These are phyloP conservation scores for Pythium brachiatum DNA, from an alignment of 352 stramenopile species.

Conservation along the genomic window DNA sequence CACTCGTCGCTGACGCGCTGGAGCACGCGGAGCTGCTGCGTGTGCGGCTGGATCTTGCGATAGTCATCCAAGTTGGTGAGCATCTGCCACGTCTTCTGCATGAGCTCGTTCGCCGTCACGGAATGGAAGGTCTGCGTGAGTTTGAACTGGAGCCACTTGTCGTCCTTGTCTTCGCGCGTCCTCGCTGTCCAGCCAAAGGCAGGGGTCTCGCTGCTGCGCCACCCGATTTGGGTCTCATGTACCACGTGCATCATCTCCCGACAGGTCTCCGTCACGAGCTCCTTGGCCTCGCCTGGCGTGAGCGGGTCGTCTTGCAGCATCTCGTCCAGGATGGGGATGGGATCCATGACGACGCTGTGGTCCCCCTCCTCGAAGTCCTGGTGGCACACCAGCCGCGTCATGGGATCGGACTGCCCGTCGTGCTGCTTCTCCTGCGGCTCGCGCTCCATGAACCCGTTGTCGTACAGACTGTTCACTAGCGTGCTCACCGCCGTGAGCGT, in stretches of 20 bases:
- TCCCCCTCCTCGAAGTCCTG: slow-evolving; percentile 20
- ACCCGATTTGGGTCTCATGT: slow-evolving; percentile 10
- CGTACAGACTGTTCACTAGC: neutral
- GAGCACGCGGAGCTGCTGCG: slow-evolving; percentile 45
- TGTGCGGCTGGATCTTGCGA: slow-evolving; percentile 57
- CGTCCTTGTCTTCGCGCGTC: slow-evolving; percentile 32
- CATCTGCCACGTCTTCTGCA: slow-evolving; percentile 70
- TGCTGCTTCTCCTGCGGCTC: neutral
- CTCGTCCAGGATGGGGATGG: slow-evolving; percentile 44
- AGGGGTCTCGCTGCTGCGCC: slow-evolving; percentile 35
- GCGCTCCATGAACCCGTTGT: neutral
- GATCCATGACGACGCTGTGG: slow-evolving; percentile 3
- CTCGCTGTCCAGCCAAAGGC: slow-evolving; percentile 55
- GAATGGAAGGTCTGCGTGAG: slow-evolving; percentile 53
- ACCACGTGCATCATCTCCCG: slow-evolving; percentile 61
- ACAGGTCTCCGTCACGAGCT: slow-evolving; percentile 52
- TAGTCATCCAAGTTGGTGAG: slow-evolving; percentile 54
- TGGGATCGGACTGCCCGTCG: no score
- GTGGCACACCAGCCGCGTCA: neutral
- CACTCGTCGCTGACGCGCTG: slow-evolving; percentile 61
- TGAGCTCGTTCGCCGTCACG: slow-evolving; percentile 42
- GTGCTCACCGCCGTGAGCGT: neutral
- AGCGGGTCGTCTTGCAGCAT: slow-evolving; percentile 46
- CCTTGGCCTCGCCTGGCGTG: slow-evolving; percentile 34
- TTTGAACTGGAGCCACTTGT: slow-evolving; percentile 51